Base-by-base conservation (phyloP, 2,329 filamentous ascomycete genomes). In the Calonectria fujianensis region DNA sequence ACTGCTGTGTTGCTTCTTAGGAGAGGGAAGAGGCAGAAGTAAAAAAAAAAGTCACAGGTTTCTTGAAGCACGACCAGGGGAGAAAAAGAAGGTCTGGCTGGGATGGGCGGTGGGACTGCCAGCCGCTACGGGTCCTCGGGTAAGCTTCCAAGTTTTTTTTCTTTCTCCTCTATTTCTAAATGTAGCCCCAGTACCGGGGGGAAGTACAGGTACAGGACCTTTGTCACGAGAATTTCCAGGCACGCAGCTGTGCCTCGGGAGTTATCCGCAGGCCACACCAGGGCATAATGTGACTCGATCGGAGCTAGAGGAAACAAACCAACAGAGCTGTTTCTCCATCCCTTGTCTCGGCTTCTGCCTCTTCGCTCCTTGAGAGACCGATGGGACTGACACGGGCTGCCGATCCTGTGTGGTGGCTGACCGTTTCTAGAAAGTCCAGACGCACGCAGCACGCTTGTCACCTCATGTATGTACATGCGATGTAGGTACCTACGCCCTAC, bases 101-200 rank as follows among this genome's bases (percentile, higher is more conserved):
- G 37, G 57, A 63, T 63, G 63, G 39, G 69, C 50, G 69, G 63
- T 67, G 63, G 61, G 35, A 69, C 51, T 18, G 35, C 57, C 18
- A 51, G 68, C 57, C 68, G 57, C 68, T 64, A 70, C 57, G 68
- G 68, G 68, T 14, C 45, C 35, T 70, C 68, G 68, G 68, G 57
- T 64, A 70, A 64, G 57, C 68, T 70, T 70, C 68, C 68, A 70
- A 50, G 41, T 52, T 63, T 70, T 70, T 64, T 51, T 61, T 9
- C 11, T 35, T 50, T 35, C 35, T 27, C 39, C 24, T 61, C 35
- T 41, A 14, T 39, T 37, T 39, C 35, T 61, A 27, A 61, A 61
- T 39, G 35, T 20, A 61, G 57, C 35, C 45, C 45, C 20, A 48
- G 20, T 48, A 48, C 45, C 24, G 24, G n/a, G 45, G 57, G 32